Percentiles rank a stretch among this genome's conserved stretches.
These are phyloP conservation scores for Alnus glutinosa DNA, from an alignment of 306 rosid genomes.

Conservation along the genomic window DNA sequence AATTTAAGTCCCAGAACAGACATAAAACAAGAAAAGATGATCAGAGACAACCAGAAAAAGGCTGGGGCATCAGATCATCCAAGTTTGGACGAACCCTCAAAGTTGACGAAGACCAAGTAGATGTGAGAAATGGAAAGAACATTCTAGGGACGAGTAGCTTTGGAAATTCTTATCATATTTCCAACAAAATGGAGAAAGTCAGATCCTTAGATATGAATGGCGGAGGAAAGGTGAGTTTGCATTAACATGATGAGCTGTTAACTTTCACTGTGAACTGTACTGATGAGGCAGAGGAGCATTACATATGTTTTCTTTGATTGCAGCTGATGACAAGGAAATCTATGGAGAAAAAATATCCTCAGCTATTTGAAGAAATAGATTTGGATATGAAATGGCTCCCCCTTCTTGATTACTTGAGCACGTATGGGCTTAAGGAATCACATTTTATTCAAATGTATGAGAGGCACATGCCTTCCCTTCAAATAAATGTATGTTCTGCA, in stretches of 20 bases:
- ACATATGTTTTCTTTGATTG: constrained; percentile 27
- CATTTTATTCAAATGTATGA: constrained; percentile 89
- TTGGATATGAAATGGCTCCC: constrained; percentile 84
- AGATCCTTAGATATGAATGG: constrained; percentile 31
- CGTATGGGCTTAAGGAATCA: constrained; percentile 91
- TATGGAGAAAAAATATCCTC: constrained; percentile 62
- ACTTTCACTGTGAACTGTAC: constrained; percentile 28
- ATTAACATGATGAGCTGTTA: constrained; percentile 17
- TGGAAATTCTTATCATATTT: constrained; percentile 1
- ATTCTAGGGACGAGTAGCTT: constrained; percentile 10
- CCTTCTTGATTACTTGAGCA: constrained; percentile 84
- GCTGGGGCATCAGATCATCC: constrained; percentile 35
- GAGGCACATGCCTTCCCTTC: constrained; percentile 91
- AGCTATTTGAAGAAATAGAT: constrained; percentile 63
- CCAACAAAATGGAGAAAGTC: constrained; percentile 33
- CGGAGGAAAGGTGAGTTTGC: constrained; percentile 57
- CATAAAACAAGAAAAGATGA: constrained; percentile 29
- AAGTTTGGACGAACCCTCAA: constrained; percentile 33
- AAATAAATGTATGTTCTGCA: constrained; percentile 77
- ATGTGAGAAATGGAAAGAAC: constrained; percentile 19
- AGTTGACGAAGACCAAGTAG: constrained; percentile 18
- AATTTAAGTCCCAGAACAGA: constrained; percentile 35
- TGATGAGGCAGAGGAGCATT: constrained; percentile 9
- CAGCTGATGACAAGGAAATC: constrained; percentile 50
- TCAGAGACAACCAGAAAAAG: constrained; percentile 31